phyloP scores from a whole-genome alignment of 1,139 yeast species.

The Taphrina pruni region DNA sequence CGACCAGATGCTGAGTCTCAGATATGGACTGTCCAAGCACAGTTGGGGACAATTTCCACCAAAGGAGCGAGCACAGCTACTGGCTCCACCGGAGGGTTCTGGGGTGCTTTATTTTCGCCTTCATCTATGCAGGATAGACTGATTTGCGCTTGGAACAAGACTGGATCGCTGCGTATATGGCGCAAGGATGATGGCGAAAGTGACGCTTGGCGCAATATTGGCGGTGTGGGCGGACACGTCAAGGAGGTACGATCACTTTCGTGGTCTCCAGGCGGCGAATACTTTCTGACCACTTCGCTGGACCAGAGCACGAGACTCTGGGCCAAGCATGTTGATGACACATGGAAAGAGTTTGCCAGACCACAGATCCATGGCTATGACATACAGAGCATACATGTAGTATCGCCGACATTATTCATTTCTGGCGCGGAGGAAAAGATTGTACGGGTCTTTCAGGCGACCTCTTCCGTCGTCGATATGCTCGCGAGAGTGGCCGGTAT shows the following conservation, averaged over 20 bases:
- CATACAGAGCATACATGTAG: constrained; percentile 79
- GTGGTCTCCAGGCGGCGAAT: constrained; percentile 74
- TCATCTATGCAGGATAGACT: constrained; percentile 81
- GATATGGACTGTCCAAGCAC: constrained; percentile 80
- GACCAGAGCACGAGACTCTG: constrained; percentile 92
- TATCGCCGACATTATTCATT: constrained; percentile 69
- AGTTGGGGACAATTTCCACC: constrained; percentile 89
- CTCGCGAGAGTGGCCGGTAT: constrained; percentile 52
- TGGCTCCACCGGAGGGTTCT: constrained; percentile 97
- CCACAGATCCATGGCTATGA: constrained; percentile 99
- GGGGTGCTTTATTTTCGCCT: constrained; percentile 78
- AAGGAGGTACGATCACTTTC: constrained; percentile 76
- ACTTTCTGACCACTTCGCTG: constrained; percentile 69
- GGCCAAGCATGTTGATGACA: constrained; percentile 56
- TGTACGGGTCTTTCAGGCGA: constrained; percentile 85
- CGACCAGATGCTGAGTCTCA: constrained; percentile 85
- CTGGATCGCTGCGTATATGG: constrained; percentile 47
- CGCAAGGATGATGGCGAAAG: constrained; percentile 51
- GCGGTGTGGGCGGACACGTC: constrained; percentile 78
- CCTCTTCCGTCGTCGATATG: constrained; percentile 73
- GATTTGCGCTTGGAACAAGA: constrained; percentile 91
- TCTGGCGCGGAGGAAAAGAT: constrained; percentile 98
- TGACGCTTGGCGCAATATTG: constrained; percentile 59
- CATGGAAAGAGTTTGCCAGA: constrained; percentile 90
- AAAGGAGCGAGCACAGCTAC: constrained; percentile 99